phyloP scores from a whole-genome alignment of 23 red algal species.

The Gracilaria gracilis region DNA sequence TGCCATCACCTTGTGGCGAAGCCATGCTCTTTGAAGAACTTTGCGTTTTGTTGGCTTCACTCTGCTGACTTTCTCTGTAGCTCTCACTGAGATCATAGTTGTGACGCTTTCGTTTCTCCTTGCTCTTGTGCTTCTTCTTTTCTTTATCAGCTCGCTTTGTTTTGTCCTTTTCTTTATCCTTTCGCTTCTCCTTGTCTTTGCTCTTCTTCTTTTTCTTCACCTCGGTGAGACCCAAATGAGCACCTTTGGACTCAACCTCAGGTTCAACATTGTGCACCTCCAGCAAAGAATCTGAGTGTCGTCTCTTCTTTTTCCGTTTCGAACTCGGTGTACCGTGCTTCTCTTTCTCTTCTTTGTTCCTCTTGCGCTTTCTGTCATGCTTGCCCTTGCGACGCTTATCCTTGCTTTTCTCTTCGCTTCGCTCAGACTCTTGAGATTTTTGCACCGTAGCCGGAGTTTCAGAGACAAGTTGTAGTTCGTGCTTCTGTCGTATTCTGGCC shows the following conservation, averaged over 20 bases:
- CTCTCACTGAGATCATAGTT: background rate
- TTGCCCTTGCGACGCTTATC: background rate
- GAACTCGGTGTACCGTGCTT: background rate
- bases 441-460: background rate
- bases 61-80: background rate
- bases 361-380: background rate
- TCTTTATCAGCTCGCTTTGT: background rate
- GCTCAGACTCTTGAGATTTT: background rate
- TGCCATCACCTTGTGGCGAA: background rate
- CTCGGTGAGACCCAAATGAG: conserved; percentile 2
- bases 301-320: conserved; percentile 18
- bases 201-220: conserved; percentile 13
- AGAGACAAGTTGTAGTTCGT: background rate
- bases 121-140: background rate
- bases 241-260: background rate
- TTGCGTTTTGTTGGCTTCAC: background rate
- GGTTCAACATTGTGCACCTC: background rate
- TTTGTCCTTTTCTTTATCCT: conserved; percentile 12
- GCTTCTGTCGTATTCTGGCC: background rate
- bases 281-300: conserved; percentile 3
- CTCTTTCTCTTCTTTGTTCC: background rate
- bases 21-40: background rate
- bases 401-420: conserved; percentile 1
- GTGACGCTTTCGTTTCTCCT: background rate
- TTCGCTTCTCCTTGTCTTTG: conserved; percentile 21